These are phyloP conservation scores for Mycena citricolor DNA, from an alignment of 1,284 basidiomycete species.

Conservation along the genomic window DNA sequence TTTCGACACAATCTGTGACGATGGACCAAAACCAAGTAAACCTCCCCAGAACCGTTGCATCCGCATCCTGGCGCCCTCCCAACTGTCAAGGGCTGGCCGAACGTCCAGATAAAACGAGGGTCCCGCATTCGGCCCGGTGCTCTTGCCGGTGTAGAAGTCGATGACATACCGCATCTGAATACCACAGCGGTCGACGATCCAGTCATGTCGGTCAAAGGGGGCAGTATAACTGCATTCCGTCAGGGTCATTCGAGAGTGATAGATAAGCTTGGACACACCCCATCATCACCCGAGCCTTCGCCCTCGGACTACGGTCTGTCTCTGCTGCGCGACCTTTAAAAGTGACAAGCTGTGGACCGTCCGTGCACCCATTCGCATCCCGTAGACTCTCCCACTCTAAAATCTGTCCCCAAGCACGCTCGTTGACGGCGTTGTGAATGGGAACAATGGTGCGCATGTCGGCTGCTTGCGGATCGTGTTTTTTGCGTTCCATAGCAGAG, in stretches of 20 bases:
- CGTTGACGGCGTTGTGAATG: slow-evolving; percentile 99
- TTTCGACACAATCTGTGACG: too few species aligned
- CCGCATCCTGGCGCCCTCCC: slow-evolving; percentile 87
- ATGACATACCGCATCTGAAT: slow-evolving; percentile 91
- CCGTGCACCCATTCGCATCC: slow-evolving; percentile 80
- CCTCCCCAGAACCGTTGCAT: slow-evolving; percentile 51
- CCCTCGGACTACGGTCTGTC: slow-evolving; percentile 78
- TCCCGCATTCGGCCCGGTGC: slow-evolving; percentile 41
- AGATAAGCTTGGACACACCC: background rate
- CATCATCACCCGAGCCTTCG: slow-evolving; percentile 82
- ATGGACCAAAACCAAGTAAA: too few species aligned
- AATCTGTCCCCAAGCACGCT: slow-evolving; percentile 91
- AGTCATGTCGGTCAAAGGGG: slow-evolving; percentile 98
- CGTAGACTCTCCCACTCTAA: slow-evolving; percentile 85
- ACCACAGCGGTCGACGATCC: slow-evolving; percentile 93
- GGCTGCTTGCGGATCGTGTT: slow-evolving; percentile 76
- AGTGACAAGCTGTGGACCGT: slow-evolving; percentile 81
- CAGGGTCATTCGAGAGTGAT: background rate
- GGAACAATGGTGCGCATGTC: slow-evolving; percentile 98
- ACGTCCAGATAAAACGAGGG: slow-evolving; percentile 93
- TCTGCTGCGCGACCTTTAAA: slow-evolving; percentile 82
- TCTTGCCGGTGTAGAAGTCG: slow-evolving; percentile 95
- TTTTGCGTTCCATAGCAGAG: slow-evolving; percentile 91
- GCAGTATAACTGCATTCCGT: slow-evolving; percentile 70
- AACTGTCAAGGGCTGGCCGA: slow-evolving; percentile 88